Base-by-base conservation (phyloP, 1,139 yeast species). In the Taphrina wiesneri region DNA sequence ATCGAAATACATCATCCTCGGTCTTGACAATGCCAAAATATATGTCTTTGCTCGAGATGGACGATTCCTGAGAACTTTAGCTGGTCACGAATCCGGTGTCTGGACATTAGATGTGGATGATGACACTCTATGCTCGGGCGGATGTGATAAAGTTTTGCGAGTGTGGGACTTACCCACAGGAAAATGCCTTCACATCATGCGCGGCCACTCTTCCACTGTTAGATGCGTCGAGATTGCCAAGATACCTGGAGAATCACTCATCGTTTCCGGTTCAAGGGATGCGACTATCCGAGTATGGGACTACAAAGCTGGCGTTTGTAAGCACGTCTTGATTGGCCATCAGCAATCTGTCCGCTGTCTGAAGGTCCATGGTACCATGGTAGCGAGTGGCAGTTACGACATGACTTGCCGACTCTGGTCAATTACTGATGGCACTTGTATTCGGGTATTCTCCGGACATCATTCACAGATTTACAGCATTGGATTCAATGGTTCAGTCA, bases 151-250 rank as follows among this genome's bases (percentile, higher is more conserved):
- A 71, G 86, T 95, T 0, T 96, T 92, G 7, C 81, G 98, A 67
- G 86, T 92, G 2, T 92, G 98, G 98, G 90, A 91, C 74, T 84
- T 90, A 70, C 79, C 80, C 60, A 83, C 87, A 25, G 91, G 88
- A 0, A 80, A 79, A 70, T 89, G 96, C 74, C 89, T 96, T 0
- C 96, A 90, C 76, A 83, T 91, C 1, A 90, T 92, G 75, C 83
- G 96, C 67, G 99, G 99, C 7, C 99, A 93, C 74, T 84, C 91
- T 0, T 96, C 92, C 69, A 88, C 97, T 83, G 97, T 93, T n/a
- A 89, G 95, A 69, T 87, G 93, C 86, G 67, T 98, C 96, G 0
- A 92, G 73, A 88, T 96, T 0, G 96, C 92, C 19, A 81, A 98
- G 34, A 51, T 60, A 2, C 56, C 56, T 5, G 64, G 64, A n/a